These are phyloP conservation scores for Naematelia aurantialba DNA, from an alignment of 768 basidiomycete genomes.

Conservation along the genomic window DNA sequence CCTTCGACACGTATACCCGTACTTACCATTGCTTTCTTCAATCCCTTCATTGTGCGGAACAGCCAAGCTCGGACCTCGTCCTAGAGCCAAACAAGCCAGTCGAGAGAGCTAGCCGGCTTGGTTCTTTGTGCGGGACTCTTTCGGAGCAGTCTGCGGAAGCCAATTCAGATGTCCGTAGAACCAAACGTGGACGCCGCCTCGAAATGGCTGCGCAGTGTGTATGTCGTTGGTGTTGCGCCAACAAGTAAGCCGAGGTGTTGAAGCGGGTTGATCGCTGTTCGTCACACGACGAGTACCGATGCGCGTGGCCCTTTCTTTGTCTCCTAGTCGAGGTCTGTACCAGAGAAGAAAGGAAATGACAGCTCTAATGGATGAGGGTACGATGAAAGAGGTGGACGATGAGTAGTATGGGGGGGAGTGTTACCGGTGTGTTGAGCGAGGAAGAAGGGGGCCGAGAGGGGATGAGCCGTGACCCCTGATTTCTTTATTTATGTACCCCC, in stretches of 20 bases:
- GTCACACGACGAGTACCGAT: not conserved
- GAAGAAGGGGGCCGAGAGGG: too few species aligned
- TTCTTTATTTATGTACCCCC: not conserved
- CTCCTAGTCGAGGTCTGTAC: not conserved
- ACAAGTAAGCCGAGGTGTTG: too few species aligned
- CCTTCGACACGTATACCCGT: too few species aligned
- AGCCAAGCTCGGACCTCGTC: not conserved
- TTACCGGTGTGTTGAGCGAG: too few species aligned
- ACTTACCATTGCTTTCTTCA: constrained; percentile 54
- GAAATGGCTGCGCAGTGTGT: too few species aligned
- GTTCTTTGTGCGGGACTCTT: too few species aligned
- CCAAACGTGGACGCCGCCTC: too few species aligned
- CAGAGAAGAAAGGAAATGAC: too few species aligned
- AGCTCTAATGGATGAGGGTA: too few species aligned
- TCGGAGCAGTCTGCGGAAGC: too few species aligned
- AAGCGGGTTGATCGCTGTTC: not conserved
- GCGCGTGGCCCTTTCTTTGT: not conserved
- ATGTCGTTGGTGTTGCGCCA: not conserved
- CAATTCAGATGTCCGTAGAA: too few species aligned
- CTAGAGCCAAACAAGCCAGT: constrained; percentile 1
- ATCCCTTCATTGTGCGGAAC: constrained; percentile 48
- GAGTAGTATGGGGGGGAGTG: not conserved
- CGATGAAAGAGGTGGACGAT: not conserved
- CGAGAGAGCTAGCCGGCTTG: not conserved
- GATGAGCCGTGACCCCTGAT: too few species aligned